Evolutionary conservation across 1,284 basidiomycete genomes (phyloP).

Genomic region (Ustilago sp.): DNA sequence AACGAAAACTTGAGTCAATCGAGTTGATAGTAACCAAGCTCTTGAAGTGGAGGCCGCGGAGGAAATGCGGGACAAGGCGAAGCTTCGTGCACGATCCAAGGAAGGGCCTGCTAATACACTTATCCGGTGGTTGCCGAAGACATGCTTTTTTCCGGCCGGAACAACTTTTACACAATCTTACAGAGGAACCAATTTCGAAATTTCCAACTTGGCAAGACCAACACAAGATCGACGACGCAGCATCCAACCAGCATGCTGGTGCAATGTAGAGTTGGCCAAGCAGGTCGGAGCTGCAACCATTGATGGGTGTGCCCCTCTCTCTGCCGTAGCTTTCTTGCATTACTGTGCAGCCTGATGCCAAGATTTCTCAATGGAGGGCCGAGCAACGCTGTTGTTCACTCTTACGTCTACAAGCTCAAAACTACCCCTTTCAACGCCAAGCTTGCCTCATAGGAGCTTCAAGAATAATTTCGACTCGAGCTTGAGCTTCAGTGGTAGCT

Average conservation of each 20-base stretch:
- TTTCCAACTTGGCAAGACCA: slow-evolving; percentile 5
- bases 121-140: slow-evolving; percentile 20
- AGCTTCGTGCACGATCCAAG: background rate
- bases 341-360: background rate
- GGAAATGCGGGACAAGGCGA: background rate
- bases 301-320: background rate
- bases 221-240: slow-evolving; percentile 18
- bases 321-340: background rate
- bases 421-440: background rate
- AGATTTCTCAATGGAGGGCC: background rate
- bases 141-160: slow-evolving; percentile 8
- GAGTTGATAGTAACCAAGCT: background rate
- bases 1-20: background rate
- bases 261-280: slow-evolving; percentile 33
- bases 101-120: slow-evolving; percentile 11
- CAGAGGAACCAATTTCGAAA: background rate
- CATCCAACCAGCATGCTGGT: background rate
- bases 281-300: slow-evolving; percentile 22
- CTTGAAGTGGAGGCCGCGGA: background rate
- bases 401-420: slow-evolving; percentile 1
- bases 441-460: background rate
- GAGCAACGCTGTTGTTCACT: slow-evolving; percentile 1
- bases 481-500: background rate
- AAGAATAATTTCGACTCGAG: background rate
- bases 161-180: slow-evolving; percentile 11